Conservation (phyloP, 257 asterid species). For the Lithospermum erythrorhizon region DNA sequence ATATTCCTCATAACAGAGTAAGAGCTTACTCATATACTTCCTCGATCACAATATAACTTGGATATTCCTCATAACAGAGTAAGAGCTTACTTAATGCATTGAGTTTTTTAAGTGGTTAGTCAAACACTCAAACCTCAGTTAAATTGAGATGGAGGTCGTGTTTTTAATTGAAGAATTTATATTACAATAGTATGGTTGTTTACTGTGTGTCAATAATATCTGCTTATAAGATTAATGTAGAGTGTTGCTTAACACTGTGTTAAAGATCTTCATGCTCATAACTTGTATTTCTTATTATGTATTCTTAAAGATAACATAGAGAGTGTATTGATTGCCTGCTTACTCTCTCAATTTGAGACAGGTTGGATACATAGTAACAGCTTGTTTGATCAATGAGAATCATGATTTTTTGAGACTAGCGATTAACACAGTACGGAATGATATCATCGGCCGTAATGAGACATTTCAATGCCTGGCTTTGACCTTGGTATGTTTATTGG, state of each 20-base stretch:
- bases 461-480: constrained; percentile 98
- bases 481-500: constrained; percentile 55
- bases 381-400: constrained; percentile 93
- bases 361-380: constrained; percentile 98
- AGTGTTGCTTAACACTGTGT: not conserved
- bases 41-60: too few relatives aligned
- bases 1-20: too few relatives aligned
- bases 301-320: constrained; percentile 2
- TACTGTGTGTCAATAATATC: too few relatives aligned
- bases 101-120: too few relatives aligned
- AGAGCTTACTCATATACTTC: too few relatives aligned
- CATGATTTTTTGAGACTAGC: constrained; percentile 96
- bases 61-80: too few relatives aligned
- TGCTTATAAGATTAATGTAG: not conserved
- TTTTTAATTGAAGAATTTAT: too few relatives aligned
- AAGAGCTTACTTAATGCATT: too few relatives aligned
- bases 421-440: constrained; percentile 93
- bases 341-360: constrained; percentile 26
- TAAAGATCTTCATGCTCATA: not conserved
- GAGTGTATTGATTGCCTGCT: constrained; percentile 15
- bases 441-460: constrained; percentile 96
- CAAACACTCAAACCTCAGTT: too few relatives aligned
- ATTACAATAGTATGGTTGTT: too few relatives aligned
- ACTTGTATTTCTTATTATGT: not conserved
- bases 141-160: too few relatives aligned